Evolutionary conservation across 228 moss, liverwort and hornwort species (phyloP), one percentile per base, ranked within the genome.

Genomic region (Sphagnum magellanicum): DNA sequence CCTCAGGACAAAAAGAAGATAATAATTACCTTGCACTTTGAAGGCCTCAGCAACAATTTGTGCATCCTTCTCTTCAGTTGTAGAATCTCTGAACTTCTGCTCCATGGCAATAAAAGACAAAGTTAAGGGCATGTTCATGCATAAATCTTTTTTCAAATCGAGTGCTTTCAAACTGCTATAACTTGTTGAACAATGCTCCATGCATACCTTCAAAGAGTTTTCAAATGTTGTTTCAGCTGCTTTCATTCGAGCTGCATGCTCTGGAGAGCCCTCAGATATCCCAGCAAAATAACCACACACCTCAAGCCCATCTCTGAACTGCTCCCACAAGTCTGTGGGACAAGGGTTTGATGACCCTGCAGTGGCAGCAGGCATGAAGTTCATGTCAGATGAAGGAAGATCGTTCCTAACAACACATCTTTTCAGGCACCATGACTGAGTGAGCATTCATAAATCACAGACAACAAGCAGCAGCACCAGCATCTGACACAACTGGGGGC

Each of bases 31-130:
- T 78, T 84, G 88, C 16, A 72, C 75, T 76, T 88, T 88, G 64
- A 81, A 88, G n/a, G 84, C 88, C 71, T 88, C 88, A n/a, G 82
- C 84, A 62, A 88, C 77, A 53, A 71, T 82, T 49, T 82, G 68
- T 5, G 83, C 74, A 10, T 80, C 83, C 50, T 78, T 76, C 67
- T 77, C 49, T 79, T 70, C 72, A 57, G 64, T 32, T 32, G 32
- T 32, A 32, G 32, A 32, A 32, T 3, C 2, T 32, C 32, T 32
- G 32, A 32, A 32, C 32, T 32, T 32, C 32, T 32, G 32, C 32
- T 32, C 32, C 32, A 32, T 32, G 32, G 2, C 32, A 32, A 32
- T 32, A 32, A 32, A 32, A 32, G 32, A 32, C 32, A 32, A 32
- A 32, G 32, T 32, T 32, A 32, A 32, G 32, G 32, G 32, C 32